Percentiles rank a stretch among this genome's conserved stretches.
Evolutionary conservation across 2,329 filamentous ascomycete genomes (phyloP).

Genomic region (Aspergillus udagawae): DNA sequence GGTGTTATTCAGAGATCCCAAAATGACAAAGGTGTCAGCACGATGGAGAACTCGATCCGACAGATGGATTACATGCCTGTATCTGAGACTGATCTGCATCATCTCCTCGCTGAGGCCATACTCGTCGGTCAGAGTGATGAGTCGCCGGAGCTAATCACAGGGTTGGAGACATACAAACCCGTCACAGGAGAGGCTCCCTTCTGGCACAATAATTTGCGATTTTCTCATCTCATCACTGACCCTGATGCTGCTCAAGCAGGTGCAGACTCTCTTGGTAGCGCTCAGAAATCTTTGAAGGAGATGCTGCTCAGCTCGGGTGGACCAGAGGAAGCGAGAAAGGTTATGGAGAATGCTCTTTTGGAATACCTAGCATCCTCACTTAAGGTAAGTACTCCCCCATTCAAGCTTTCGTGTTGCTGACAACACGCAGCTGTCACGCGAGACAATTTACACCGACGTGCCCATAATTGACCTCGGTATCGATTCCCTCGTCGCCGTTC

Average conservation of each 20-base stretch:
- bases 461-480: constrained; percentile 8
- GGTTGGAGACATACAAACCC: constrained; percentile 2
- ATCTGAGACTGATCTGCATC: constrained; percentile 28
- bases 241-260: constrained; percentile 9
- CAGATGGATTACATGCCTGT: constrained; percentile 14
- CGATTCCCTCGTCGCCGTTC: constrained; percentile 17
- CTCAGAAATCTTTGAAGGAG: constrained; percentile 4
- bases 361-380: constrained; percentile 1
- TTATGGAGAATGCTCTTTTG: constrained; percentile 4
- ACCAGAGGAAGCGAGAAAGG: constrained; percentile 4
- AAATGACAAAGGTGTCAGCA: constrained; percentile 13
- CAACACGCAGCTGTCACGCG: neutral
- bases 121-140: constrained; percentile 7
- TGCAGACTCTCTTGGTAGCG: constrained; percentile 10
- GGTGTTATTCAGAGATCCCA: constrained; percentile 10
- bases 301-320: constrained; percentile 5
- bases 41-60: constrained; percentile 13
- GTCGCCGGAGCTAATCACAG: constrained; percentile 2
- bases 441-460: constrained; percentile 3
- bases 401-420: neutral
- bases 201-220: constrained; percentile 5
- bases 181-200: constrained; percentile 1
- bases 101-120: constrained; percentile 29
- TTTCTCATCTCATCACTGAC: constrained; percentile 1
- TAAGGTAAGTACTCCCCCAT: neutral